Evolutionary conservation across 1,284 basidiomycete species (phyloP), one percentile per base, ranked within the genome.

Genomic region (Anthracocystis setariae): DNA sequence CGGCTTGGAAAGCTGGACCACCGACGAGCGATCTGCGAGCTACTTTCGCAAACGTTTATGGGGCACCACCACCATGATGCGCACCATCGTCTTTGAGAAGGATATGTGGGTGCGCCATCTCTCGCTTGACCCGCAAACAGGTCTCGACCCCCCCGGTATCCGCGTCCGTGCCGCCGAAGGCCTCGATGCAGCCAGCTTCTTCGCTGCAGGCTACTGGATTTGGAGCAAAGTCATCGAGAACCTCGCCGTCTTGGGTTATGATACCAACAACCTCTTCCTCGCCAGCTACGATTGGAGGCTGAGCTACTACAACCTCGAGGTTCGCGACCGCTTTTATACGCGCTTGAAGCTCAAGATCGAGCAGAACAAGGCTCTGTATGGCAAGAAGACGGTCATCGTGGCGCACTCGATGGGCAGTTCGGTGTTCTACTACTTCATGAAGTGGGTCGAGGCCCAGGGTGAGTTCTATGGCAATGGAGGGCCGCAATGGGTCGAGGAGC

Each of bases 141-240:
- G 95, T 0, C 86, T 98, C 5, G 95, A 99, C 80, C 92, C 93
- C 0, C 88, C 89, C 0, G 91, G 89, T n/a, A 89, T 90, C 62
- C 95, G 93, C 82, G 89, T 98, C 44, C 87, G 95, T 33, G 92
- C 94, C 9, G 93, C 92, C 0, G 92, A 98, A 83, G 94, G 87
- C 0, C 70, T 83, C 37, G 80, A 83, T 46, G 92, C 92, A 2
- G 92, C 93, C 7, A 92, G 90, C 73, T 92, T 89, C 77, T 96
- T 98, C 80, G 90, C 97, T 17, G 74, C 79, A 69, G 85, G 93
- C 4, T 97, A 93, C 83, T 96, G 94, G 94, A 90, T 96, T 68
- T 97, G 94, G 93, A 91, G 75, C 62, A 85, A 80, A 53, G 46
- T 57, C 54, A 89, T 98, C 12, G 90, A 97, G 83, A 97, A 97